Evolutionary conservation across 148 eudicot genomes (phyloP).

Genomic region (Nyssa sinensis): DNA sequence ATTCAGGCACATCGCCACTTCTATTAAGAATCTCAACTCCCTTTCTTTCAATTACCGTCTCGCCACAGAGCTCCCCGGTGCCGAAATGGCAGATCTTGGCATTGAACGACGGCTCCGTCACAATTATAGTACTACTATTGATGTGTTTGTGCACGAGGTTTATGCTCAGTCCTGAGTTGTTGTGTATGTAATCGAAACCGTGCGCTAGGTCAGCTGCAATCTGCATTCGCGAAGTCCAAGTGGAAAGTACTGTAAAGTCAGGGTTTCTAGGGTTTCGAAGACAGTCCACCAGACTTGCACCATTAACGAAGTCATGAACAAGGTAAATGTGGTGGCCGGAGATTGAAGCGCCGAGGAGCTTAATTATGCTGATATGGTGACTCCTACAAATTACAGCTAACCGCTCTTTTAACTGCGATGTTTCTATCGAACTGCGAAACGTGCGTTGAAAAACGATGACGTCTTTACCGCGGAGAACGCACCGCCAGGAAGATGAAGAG

Average conservation of each 20-base stretch:
- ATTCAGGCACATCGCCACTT: not conserved
- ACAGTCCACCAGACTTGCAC: constrained; percentile 36
- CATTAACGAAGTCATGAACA: constrained; percentile 47
- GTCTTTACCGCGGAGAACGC: constrained; percentile 38
- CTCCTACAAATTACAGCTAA: constrained; percentile 40
- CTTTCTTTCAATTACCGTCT: constrained; percentile 20
- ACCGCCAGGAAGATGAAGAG: constrained; percentile 53
- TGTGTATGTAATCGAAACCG: constrained; percentile 81
- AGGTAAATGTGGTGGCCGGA: constrained; percentile 50
- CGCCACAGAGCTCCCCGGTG: constrained; percentile 78
- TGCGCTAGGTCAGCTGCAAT: constrained; percentile 55
- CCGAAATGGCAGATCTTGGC: constrained; percentile 87
- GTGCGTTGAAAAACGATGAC: constrained; percentile 57
- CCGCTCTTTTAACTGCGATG: constrained; percentile 18
- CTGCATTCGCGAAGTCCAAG: constrained; percentile 68
- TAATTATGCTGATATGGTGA: constrained; percentile 45
- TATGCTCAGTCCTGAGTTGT: constrained; percentile 45
- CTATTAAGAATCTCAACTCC: not conserved
- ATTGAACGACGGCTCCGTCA: constrained; percentile 55
- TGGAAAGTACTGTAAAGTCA: constrained; percentile 43
- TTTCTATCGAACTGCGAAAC: constrained; percentile 15
- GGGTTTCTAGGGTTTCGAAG: constrained; percentile 45
- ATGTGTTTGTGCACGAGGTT: constrained; percentile 70
- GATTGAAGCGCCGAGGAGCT: constrained; percentile 53
- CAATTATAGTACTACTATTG: constrained; percentile 59